These are phyloP conservation scores for Microcyclospora tardicrescens DNA, from an alignment of 2,329 filamentous ascomycete genomes.

Conservation along the genomic window DNA sequence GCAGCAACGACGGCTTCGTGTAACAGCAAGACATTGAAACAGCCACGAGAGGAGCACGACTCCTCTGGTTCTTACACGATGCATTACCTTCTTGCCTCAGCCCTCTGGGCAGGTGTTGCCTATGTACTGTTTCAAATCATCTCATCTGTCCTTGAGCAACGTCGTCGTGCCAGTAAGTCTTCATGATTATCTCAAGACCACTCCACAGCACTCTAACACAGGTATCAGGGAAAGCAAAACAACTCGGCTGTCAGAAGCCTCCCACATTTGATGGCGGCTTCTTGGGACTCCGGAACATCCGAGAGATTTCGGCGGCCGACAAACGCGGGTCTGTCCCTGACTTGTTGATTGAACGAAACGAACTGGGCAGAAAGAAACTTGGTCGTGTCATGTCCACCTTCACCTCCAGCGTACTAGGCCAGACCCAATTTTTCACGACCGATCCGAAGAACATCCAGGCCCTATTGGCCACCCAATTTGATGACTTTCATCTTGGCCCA, in stretches of 20 bases:
- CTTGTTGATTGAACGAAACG: conserved; percentile 14
- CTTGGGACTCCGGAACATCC: conserved; percentile 17
- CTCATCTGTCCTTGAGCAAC: not conserved
- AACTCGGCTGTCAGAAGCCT: conserved; percentile 14
- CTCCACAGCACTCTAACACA: conserved; percentile 5
- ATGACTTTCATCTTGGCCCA: conserved; percentile 20
- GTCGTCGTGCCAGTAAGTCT: not conserved
- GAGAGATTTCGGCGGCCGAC: conserved; percentile 17
- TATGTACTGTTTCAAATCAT: not conserved
- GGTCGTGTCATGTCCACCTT: conserved; percentile 18
- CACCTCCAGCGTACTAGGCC: conserved; percentile 13
- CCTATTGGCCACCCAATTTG: conserved; percentile 20
- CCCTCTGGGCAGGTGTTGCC: not conserved
- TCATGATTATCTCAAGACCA: not conserved
- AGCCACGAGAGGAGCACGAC: too few relatives aligned
- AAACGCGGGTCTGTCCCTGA: conserved; percentile 17
- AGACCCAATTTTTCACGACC: conserved; percentile 16
- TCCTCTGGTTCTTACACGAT: not conserved
- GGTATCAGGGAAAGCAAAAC: conserved; percentile 8
- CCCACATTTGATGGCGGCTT: conserved; percentile 14
- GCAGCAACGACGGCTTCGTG: too few relatives aligned
- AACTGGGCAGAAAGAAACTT: conserved; percentile 1
- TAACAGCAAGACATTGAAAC: too few relatives aligned
- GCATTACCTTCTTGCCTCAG: conserved; percentile 7
- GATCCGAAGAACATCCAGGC: conserved; percentile 26